Evolutionary conservation across 768 basidiomycete species (phyloP).

Genomic region (Strobilomyces dryophilus): DNA sequence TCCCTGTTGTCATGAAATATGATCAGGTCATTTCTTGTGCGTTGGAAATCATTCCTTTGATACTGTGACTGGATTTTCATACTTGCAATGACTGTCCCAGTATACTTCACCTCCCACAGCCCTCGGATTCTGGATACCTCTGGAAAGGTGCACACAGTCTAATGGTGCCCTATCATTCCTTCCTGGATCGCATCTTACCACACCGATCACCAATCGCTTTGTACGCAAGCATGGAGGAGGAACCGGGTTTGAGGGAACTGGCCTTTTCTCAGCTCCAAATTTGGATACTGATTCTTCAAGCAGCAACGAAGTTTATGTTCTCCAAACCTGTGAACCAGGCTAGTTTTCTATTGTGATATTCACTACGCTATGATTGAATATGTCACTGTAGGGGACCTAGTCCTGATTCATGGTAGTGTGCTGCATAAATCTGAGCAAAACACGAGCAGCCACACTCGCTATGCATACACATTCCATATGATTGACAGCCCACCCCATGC

Average conservation of each 20-base stretch:
- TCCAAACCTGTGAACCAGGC: conserved; percentile 77
- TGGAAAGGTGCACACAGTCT: conserved; percentile 78
- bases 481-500: conserved; percentile 72
- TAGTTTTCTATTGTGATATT: neutral
- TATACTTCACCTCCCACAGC: conserved; percentile 92
- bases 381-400: conserved; percentile 64
- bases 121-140: conserved; percentile 94
- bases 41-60: conserved; percentile 13
- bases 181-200: conserved; percentile 81
- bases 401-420: conserved; percentile 90
- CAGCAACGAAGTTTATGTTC: conserved; percentile 45
- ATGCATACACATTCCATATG: conserved; percentile 97
- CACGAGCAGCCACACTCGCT: conserved; percentile 71
- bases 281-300: conserved; percentile 2
- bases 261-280: conserved; percentile 25
- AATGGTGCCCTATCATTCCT: conserved; percentile 89
- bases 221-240: conserved; percentile 72
- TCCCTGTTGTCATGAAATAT: neutral
- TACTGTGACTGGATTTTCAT: neutral
- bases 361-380: neutral
- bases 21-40: conserved; percentile 63
- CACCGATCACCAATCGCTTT: conserved; percentile 79
- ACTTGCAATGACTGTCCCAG: conserved; percentile 36
- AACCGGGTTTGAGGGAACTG: conserved; percentile 76
- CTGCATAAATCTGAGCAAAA: conserved; percentile 92